phyloP scores from a whole-genome alignment of 1,284 basidiomycete species.

The Cystobasidiaceae sp. region DNA sequence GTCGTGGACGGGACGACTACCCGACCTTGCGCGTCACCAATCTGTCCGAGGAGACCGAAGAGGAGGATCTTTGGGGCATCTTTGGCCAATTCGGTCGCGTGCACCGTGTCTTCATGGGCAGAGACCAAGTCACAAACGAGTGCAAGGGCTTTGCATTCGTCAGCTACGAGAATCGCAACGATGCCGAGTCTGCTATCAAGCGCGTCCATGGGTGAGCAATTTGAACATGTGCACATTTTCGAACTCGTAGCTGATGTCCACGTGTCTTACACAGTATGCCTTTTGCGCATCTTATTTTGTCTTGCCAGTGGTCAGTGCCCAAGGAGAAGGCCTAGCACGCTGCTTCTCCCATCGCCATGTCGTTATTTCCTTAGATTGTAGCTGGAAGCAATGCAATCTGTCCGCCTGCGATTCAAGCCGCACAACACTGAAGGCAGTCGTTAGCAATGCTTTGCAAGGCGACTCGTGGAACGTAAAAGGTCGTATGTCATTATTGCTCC shows the following conservation, averaged over 20 bases:
- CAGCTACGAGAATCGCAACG: constrained; percentile 76
- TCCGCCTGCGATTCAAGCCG: no score
- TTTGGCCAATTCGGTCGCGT: constrained; percentile 70
- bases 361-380: no score
- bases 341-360: no score
- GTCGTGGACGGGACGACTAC: constrained; percentile 71
- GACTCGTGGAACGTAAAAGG: no score
- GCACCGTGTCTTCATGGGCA: constrained; percentile 85
- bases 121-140: constrained; percentile 88
- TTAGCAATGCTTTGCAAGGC: no score
- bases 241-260: background rate
- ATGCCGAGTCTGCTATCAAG: constrained; percentile 82
- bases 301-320: constrained; percentile 32
- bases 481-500: no score
- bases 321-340: constrained; percentile 31
- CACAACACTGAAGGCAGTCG: no score
- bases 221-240: background rate
- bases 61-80: constrained; percentile 87
- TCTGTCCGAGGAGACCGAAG: constrained; percentile 89
- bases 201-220: constrained; percentile 69
- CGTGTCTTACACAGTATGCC: constrained; percentile 21
- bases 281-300: constrained; percentile 33
- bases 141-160: constrained; percentile 92
- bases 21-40: constrained; percentile 97
- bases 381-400: no score